Evolutionary conservation across 495 filamentous ascomycete species (phyloP), one percentile per base, ranked within the genome.

Genomic region (Tricharina praecox): DNA sequence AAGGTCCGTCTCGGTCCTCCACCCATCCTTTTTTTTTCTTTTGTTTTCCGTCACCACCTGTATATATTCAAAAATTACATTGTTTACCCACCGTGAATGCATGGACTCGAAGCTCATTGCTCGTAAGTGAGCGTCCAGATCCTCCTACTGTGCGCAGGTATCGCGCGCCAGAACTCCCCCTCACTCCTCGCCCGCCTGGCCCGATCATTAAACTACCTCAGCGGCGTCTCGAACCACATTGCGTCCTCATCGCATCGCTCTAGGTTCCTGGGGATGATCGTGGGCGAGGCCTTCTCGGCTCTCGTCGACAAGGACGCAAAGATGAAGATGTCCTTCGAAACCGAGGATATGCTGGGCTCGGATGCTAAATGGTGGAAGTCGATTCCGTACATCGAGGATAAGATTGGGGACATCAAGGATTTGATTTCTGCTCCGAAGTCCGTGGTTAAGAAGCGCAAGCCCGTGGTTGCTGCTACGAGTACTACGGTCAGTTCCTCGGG

Each of bases 251-350:
- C 87, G 38, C 67, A 68, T 11, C 71, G 77, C 47, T 78, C 82
- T 43, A 74, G 90, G 3, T 82, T 87, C 47, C 69, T 99, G 3
- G 92, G 90, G 0, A 94, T 99, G 82, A 67, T 83, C 3, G 75
- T 94, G 36, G 90, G 82, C 1, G 85, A 80, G 40, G 74, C 77
- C 0, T 72, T 96, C 11, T 94, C 86, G 0, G 67, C 72, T 16
- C 69, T 99, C 1, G 75, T 90, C 3, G 85, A 96, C 55, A 75
- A 77, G 50, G 73, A 73, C 20, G 79, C 69, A 1, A 69, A 73
- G 23, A 81, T 78, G 44, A 70, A 67, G 45, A 77, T 96, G 62
- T 75, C 77, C 45, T 96, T 99, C 56, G 75, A 82, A n/a, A 67
- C 82, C 50, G 82, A 90, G 48, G 87, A 87, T 50, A 77, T 78